Conservation (phyloP, 768 basidiomycete genomes). For the Baorangia bicolor region DNA sequence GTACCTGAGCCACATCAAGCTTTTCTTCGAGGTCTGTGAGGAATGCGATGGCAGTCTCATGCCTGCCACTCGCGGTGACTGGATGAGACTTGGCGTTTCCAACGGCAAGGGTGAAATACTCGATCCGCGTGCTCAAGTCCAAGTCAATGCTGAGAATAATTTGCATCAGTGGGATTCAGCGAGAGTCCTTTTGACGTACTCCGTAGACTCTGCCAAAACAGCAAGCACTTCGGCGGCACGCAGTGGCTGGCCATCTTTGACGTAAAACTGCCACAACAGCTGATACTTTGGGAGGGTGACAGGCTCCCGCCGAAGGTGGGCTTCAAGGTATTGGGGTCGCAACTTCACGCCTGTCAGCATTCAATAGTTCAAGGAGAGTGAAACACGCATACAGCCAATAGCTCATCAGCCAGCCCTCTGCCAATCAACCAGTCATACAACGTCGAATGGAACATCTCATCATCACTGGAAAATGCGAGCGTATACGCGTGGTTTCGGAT, state of each 20-base stretch:
- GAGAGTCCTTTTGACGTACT: conserved; percentile 46
- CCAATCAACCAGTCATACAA: conserved; percentile 93
- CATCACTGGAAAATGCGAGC: conserved; percentile 78
- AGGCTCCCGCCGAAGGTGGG: conserved; percentile 81
- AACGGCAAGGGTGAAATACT: conserved; percentile 92
- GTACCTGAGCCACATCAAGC: conserved; percentile 94
- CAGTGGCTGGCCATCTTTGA: conserved; percentile 83
- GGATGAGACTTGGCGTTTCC: conserved; percentile 96
- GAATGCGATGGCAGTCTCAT: conserved; percentile 92
- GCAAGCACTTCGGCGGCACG: conserved; percentile 86
- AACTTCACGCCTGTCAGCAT: conserved; percentile 47
- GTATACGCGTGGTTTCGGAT: conserved; percentile 85
- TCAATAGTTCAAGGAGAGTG: neutral
- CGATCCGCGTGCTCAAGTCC: conserved; percentile 71
- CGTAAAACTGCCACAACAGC: conserved; percentile 95
- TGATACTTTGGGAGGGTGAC: conserved; percentile 79
- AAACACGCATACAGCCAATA: conserved; percentile 72
- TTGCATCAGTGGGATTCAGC: neutral
- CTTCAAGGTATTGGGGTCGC: conserved; percentile 84
- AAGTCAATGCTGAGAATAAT: conserved; percentile 54
- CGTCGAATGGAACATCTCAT: conserved; percentile 91
- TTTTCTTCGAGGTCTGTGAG: conserved; percentile 95
- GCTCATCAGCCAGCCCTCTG: conserved; percentile 77
- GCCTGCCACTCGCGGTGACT: conserved; percentile 68
- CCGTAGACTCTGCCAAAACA: conserved; percentile 77